A percentile compares a stretch with the other conserved stretches of the same genome.
Conservation (phyloP, 2,329 filamentous ascomycete genomes). For the Volutella citrinella region DNA sequence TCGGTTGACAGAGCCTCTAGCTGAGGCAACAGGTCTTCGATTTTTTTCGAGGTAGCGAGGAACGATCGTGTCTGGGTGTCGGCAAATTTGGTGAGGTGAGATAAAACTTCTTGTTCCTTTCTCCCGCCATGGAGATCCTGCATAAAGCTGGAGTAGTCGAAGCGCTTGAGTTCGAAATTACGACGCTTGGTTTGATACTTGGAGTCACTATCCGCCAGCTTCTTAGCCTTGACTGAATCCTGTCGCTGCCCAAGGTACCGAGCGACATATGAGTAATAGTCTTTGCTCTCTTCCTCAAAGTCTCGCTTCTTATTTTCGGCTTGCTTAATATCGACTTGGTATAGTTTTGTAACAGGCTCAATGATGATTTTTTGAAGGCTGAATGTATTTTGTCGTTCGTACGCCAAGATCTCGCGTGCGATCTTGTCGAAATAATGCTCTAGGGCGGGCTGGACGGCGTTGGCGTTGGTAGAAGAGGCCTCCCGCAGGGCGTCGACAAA, state of each 20-base stretch:
- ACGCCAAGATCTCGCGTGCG: slow-evolving; percentile 81
- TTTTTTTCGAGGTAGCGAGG: slow-evolving; percentile 77
- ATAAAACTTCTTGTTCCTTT: slow-evolving; percentile 95
- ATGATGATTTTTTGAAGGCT: slow-evolving; percentile 94
- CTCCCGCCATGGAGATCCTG: slow-evolving; percentile 98
- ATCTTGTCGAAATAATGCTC: slow-evolving; percentile 99
- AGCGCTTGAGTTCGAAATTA: slow-evolving; percentile 95
- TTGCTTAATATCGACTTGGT: slow-evolving; percentile 95
- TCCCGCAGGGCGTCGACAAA: slow-evolving; percentile 88
- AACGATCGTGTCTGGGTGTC: slow-evolving; percentile 85
- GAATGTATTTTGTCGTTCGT: slow-evolving; percentile 78
- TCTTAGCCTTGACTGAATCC: slow-evolving; percentile 96
- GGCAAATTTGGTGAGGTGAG: slow-evolving; percentile 90
- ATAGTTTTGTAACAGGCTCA: slow-evolving; percentile 86
- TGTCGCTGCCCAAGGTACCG: slow-evolving; percentile 95
- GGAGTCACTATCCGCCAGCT: slow-evolving; percentile 87
- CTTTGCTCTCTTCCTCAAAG: slow-evolving; percentile 97
- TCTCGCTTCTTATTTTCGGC: slow-evolving; percentile 95
- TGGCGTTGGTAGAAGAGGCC: slow-evolving; percentile 85
- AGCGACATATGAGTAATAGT: slow-evolving; percentile 94
- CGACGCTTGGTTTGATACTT: slow-evolving; percentile 94
- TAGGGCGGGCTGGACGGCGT: slow-evolving; percentile 92
- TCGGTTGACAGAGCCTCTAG: slow-evolving; percentile 84
- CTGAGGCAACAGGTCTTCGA: slow-evolving; percentile 83
- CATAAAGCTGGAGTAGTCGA: slow-evolving; percentile 99